Evolutionary conservation across 1,284 basidiomycete genomes (phyloP), one percentile per base, ranked within the genome.

Genomic region (Leccinum variabile): DNA sequence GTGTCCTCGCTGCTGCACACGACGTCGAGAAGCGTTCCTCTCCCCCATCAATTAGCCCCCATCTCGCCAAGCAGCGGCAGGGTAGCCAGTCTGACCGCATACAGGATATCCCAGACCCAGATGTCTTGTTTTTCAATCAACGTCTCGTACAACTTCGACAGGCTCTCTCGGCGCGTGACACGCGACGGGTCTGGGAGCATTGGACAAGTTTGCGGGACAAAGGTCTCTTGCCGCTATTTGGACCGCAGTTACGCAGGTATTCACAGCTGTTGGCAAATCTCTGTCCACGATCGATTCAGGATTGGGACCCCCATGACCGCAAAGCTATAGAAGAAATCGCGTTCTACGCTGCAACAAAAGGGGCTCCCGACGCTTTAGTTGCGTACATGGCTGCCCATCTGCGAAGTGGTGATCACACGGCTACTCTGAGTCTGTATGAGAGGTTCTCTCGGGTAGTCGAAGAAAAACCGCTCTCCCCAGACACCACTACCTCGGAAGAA

Each of bases 321-420:
- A 65, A 66, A 35, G 67, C 72, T 16, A 69, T 82, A 14, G 78
- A 82, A 62, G 76, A 81, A 56, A 80, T 89, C 54, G 82, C 84
- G 7, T 60, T 88, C 22, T 75, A 80, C 18, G 79, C 82, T 3
- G 78, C 78, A 1, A 71, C 69, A n/a, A 75, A 76, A 60, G 81
- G 80, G 1, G 72, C 72, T 18, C 74, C 79, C 11, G 77, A 80
- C 8, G 83, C 82, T 2, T 74, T 91, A 54, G 77, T 76, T 60
- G 78, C 78, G 25, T 79, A 81, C 64, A 80, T 91, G 82, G 67
- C 81, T 44, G 69, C 73, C 28, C 75, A 81, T 64, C 71, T 90
- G 63, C 71, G 75, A 57, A 70, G 69, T 16, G 71, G 75, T 14
- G 73, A 87, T 59, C 72, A 80, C 8, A 67, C 76, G 5, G 73